Evolutionary conservation across 495 filamentous ascomycete species (phyloP).

Genomic region (Penicillium bovifimosum): DNA sequence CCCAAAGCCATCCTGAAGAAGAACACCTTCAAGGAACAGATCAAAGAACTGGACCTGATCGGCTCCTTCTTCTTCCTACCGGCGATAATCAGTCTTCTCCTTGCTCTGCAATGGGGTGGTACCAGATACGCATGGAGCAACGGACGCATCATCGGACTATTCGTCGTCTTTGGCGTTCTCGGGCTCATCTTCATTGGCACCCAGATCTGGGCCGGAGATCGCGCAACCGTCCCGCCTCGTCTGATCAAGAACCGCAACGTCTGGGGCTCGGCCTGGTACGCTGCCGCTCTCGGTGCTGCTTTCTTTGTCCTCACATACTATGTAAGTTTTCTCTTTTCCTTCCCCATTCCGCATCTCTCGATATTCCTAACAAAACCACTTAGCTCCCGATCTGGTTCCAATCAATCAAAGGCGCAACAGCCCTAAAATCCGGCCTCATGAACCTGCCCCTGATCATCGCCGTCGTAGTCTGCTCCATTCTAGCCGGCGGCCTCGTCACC

Average conservation of each 20-base stretch:
- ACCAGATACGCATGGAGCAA: conserved; percentile 60
- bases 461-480: conserved; percentile 55
- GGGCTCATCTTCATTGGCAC: conserved; percentile 54
- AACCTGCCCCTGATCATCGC: conserved; percentile 68
- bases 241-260: conserved; percentile 71
- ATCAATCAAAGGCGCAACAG: conserved; percentile 63
- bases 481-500: conserved; percentile 57
- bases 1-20: conserved; percentile 41
- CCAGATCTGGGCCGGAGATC: conserved; percentile 63
- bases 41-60: conserved; percentile 57
- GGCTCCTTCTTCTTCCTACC: conserved; percentile 68
- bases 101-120: conserved; percentile 87
- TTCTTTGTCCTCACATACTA: conserved; percentile 65
- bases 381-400: conserved; percentile 90
- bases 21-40: conserved; percentile 37
- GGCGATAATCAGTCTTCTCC: conserved; percentile 61
- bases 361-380: conserved; percentile 10
- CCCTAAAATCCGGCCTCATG: conserved; percentile 68
- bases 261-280: conserved; percentile 47
- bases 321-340: conserved; percentile 16
- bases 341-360: neutral
- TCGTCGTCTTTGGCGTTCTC: conserved; percentile 67
- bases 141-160: conserved; percentile 62
- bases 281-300: conserved; percentile 51
- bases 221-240: conserved; percentile 69